These are phyloP conservation scores for Boechera divaricarpa DNA, from an alignment of 345 rosid species.

Conservation along the genomic window DNA sequence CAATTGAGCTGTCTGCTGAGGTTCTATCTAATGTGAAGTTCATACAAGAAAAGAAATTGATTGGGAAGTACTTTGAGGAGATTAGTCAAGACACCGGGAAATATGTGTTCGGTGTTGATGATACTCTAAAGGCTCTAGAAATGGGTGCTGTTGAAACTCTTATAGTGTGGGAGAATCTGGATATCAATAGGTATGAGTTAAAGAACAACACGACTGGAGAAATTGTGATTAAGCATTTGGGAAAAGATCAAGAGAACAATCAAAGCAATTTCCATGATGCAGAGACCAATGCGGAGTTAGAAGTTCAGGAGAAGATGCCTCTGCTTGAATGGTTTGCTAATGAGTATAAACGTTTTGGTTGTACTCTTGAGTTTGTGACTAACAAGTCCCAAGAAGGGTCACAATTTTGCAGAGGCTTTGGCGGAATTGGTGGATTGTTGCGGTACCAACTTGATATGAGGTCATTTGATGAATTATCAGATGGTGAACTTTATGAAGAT, in stretches of 20 bases:
- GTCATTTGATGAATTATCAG: slow-evolving; percentile 77
- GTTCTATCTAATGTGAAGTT: slow-evolving; percentile 86
- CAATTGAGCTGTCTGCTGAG: slow-evolving; percentile 85
- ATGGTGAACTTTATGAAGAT: slow-evolving; percentile 68
- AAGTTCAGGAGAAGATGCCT: slow-evolving; percentile 73
- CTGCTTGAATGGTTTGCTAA: slow-evolving; percentile 95
- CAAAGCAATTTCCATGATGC: slow-evolving; percentile 77
- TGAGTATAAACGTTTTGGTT: slow-evolving; percentile 84
- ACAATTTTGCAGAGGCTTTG: slow-evolving; percentile 88
- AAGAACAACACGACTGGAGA: slow-evolving; percentile 72
- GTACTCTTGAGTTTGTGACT: slow-evolving; percentile 82
- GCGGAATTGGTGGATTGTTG: slow-evolving; percentile 90
- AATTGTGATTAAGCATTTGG: slow-evolving; percentile 65
- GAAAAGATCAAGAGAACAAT: slow-evolving; percentile 73
- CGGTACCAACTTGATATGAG: slow-evolving; percentile 90
- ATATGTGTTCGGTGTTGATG: slow-evolving; percentile 85
- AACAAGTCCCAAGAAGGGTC: slow-evolving; percentile 96
- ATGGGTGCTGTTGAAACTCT: slow-evolving; percentile 94
- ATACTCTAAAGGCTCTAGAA: slow-evolving; percentile 78
- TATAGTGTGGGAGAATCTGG: slow-evolving; percentile 90
- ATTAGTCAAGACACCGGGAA: slow-evolving; percentile 93
- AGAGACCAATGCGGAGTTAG: slow-evolving; percentile 63
- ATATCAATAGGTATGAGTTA: slow-evolving; percentile 65
- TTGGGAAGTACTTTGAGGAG: slow-evolving; percentile 93
- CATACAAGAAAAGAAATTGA: slow-evolving; percentile 85